Evolutionary conservation across 331 rosid species (phyloP), one percentile per base, ranked within the genome.

Genomic region (Erythrophleum ivorense): DNA sequence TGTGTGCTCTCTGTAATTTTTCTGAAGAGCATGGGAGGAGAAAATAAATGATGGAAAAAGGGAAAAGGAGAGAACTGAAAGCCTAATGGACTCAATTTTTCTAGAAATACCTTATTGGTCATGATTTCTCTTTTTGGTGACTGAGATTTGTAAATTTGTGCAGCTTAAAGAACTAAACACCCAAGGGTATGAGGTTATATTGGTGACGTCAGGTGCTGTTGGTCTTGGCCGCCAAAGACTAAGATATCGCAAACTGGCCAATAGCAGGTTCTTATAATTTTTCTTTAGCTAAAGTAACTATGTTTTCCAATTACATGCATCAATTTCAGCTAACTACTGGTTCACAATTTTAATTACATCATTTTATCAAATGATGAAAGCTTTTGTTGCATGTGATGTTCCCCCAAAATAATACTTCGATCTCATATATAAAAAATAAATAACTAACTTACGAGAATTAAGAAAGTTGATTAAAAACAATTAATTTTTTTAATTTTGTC

Each of bases 171-270:
- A 95, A 46, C 88, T 95, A 18, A 91, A 89, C 78, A 68, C 81
- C 46, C 89, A 84, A 78, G 98, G 94, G 6, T 95, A 91, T 73
- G 97, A 95, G 84, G 96, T 95, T 60, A 93, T 95, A 84, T 77
- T 95, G 90, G 98, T 95, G 78, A 89, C 95, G 73, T 95, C 97
- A 65, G 98, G 98, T 72, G 98, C 98, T 76, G 97, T 95, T 78
- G 98, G 97, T 67, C 93, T 95, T 70, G 97, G 97, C 75, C 90
- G 89, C 62, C 98, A 95, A 83, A 91, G 98, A 85, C 92, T 95
- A 48, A 76, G 92, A 87, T 93, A 93, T 86, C 87, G 98, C 77
- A 90, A 84, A 95, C 81, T 95, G 87, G 93, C 95, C 10, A 95
- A 95, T 78, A 90, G 95, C 97, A 93, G 98, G 98, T 95, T 85